Conservation (phyloP, 257 asterid genomes). For the Ehretia macrophylla region DNA sequence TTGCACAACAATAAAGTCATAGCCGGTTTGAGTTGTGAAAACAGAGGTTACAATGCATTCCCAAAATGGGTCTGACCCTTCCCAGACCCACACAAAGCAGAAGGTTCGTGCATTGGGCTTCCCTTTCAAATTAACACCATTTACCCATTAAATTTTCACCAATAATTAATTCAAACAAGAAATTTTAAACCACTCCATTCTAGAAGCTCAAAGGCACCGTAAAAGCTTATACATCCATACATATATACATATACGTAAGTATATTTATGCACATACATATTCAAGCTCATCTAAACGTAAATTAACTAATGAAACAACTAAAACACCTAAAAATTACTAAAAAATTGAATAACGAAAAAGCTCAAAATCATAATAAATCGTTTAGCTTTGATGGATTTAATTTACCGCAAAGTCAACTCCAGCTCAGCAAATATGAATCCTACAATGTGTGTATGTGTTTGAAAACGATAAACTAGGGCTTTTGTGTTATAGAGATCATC, state of each 20-base stretch:
- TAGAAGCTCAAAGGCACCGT: not conserved
- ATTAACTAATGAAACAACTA: too few species aligned
- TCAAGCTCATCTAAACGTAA: too few species aligned
- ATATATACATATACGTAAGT: too few species aligned
- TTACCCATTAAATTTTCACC: not conserved
- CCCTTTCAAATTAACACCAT: too few species aligned
- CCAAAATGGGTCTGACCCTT: too few species aligned
- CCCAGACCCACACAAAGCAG: too few species aligned
- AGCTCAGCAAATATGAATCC: not conserved
- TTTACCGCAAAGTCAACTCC: not conserved
- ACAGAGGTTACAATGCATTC: too few species aligned
- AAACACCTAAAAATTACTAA: too few species aligned
- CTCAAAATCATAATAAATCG: not conserved
- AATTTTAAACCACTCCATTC: not conserved
- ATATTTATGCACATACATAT: not conserved
- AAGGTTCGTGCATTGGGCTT: too few species aligned
- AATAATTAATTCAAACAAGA: not conserved
- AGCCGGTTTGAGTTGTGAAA: too few species aligned
- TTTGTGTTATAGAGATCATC: conserved; percentile 28
- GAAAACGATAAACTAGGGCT: conserved; percentile 1
- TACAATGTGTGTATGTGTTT: conserved; percentile 3
- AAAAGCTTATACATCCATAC: not conserved
- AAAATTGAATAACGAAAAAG: not conserved
- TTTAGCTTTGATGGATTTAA: not conserved
- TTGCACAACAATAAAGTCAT: too few species aligned